A percentile compares a stretch with the other conserved stretches of the same genome.
Conservation (phyloP, 768 basidiomycete genomes). For the Tulasnella sp. region DNA sequence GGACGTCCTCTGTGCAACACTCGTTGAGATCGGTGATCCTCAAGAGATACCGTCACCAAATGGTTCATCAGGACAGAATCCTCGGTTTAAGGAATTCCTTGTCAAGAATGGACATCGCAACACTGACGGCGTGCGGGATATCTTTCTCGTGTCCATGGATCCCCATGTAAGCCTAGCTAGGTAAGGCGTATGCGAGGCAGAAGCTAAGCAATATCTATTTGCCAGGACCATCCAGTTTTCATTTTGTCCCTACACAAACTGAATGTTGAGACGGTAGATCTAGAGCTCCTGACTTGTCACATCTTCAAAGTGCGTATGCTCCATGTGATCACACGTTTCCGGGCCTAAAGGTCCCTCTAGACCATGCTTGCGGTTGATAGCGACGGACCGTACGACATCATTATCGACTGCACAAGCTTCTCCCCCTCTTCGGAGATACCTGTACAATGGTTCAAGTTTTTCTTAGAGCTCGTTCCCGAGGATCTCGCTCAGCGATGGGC, state of each 20-base stretch:
- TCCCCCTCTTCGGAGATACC: slow-evolving; percentile 67
- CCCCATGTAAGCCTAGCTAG: slow-evolving; percentile 30
- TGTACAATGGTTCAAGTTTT: slow-evolving; percentile 68
- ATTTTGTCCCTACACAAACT: slow-evolving; percentile 56
- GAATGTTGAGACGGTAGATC: slow-evolving; percentile 68
- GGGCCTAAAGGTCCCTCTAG: slow-evolving; percentile 20
- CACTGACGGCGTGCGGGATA: slow-evolving; percentile 49
- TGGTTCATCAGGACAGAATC: slow-evolving; percentile 41
- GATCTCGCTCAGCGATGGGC: slow-evolving; percentile 57
- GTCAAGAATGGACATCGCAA: slow-evolving; percentile 48
- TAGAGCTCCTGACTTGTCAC: slow-evolving; percentile 67
- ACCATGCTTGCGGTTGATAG: slow-evolving; percentile 3
- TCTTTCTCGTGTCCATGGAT: slow-evolving; percentile 51
- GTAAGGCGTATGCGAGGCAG: slow-evolving; percentile 25
- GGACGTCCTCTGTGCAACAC: slow-evolving; percentile 66
- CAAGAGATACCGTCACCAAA: slow-evolving; percentile 51
- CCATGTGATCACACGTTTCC: background rate
- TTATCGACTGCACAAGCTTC: slow-evolving; percentile 76
- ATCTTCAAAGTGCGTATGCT: slow-evolving; percentile 51
- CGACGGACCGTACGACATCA: slow-evolving; percentile 44
- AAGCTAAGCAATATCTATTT: background rate
- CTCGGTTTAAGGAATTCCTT: slow-evolving; percentile 60
- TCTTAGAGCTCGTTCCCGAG: slow-evolving; percentile 59
- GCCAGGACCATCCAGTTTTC: slow-evolving; percentile 32
- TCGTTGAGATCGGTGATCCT: slow-evolving; percentile 68